phyloP scores from a whole-genome alignment of 768 basidiomycete genomes.

The Kwoniella dejecticola region DNA sequence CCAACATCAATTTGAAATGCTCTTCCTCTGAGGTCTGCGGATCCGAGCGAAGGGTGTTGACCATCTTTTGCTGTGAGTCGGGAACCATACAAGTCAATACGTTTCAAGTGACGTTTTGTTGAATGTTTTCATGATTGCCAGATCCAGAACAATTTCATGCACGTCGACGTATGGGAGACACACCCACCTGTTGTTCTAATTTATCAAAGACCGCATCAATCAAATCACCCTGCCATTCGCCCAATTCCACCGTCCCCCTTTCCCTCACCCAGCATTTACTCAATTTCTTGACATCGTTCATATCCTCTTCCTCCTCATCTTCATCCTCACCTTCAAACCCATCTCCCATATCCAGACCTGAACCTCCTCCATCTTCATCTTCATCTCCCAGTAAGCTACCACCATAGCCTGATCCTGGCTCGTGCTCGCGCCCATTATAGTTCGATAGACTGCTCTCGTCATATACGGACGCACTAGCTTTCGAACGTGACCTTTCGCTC shows the following conservation, averaged over 20 bases:
- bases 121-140: no score
- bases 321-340: conserved; percentile 17
- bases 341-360: background rate
- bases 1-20: conserved; percentile 87
- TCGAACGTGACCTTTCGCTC: background rate
- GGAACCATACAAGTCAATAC: background rate
- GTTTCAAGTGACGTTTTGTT: no score
- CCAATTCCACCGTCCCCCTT: conserved; percentile 48
- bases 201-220: conserved; percentile 51
- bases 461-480: conserved; percentile 15
- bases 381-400: no score
- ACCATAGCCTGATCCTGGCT: background rate
- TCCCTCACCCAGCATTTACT: conserved; percentile 48
- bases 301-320: conserved; percentile 21
- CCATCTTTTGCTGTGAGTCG: conserved; percentile 69
- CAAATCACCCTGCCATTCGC: conserved; percentile 52
- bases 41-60: conserved; percentile 71
- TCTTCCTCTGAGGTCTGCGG: conserved; percentile 87
- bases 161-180: no score
- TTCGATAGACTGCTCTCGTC: background rate
- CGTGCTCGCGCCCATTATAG: background rate
- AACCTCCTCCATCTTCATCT: conserved; percentile 3
- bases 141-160: no score
- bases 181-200: conserved; percentile 53
- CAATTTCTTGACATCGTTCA: conserved; percentile 45